phyloP scores from a whole-genome alignment of 176 grass and related monocot species.

The Tillandsia fasciculata region DNA sequence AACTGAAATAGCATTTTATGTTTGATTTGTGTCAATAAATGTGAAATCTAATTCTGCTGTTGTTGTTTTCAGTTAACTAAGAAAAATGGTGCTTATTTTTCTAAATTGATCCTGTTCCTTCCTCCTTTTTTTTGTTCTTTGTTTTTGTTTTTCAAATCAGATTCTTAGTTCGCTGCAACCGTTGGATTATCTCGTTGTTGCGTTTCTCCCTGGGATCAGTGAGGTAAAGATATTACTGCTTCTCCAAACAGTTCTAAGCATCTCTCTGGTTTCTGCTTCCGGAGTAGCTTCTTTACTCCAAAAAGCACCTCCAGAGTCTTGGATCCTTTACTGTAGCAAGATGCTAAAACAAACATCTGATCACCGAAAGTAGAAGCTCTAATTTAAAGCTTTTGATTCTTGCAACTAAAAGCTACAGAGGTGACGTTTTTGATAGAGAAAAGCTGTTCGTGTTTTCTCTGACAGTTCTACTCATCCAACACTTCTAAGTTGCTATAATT shows the following conservation, averaged over 20 bases:
- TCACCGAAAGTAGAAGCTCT: not conserved
- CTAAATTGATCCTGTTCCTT: too few relatives aligned
- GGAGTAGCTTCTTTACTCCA: not conserved
- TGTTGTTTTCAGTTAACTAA: too few relatives aligned
- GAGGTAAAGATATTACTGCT: slow-evolving; percentile 30
- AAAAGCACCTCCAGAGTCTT: not conserved
- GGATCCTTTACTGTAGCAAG: not conserved
- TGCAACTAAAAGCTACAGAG: too few relatives aligned
- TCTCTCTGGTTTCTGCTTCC: not conserved
- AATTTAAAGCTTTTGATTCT: too few relatives aligned
- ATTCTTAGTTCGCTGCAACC: slow-evolving; percentile 65
- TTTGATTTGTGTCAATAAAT: not conserved
- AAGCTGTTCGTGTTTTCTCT: too few relatives aligned
- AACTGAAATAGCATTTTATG: not conserved
- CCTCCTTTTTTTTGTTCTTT: not conserved
- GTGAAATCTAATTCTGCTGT: too few relatives aligned
- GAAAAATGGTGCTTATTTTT: too few relatives aligned
- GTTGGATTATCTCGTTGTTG: slow-evolving; percentile 54
- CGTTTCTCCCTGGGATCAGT: slow-evolving; percentile 88
- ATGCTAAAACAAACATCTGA: not conserved
- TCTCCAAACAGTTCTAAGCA: not conserved
- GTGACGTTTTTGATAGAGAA: too few relatives aligned
- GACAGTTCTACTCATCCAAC: too few relatives aligned
- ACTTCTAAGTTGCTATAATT: not conserved
- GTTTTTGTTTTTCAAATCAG: slow-evolving; percentile 22